Evolutionary conservation across 2,329 filamentous ascomycete species (phyloP).

Genomic region (Pseudohalonectria lignicola): DNA sequence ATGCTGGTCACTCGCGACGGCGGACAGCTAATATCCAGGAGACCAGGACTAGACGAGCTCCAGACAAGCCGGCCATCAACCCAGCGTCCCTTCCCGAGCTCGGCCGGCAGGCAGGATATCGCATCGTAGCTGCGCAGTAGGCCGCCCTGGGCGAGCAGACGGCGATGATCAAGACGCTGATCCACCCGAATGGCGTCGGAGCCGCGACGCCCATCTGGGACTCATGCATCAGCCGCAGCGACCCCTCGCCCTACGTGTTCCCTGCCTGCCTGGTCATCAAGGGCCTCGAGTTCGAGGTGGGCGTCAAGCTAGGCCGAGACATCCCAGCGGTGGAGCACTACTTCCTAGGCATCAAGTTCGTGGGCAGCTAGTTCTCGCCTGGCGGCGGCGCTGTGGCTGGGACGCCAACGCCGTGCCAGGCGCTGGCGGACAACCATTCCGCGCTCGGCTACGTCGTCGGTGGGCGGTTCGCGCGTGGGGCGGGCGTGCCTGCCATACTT

Average conservation of each 20-base stretch:
- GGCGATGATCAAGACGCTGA: neutral
- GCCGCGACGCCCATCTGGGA: slow-evolving; percentile 1
- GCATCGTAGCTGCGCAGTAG: neutral
- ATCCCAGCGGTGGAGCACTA: slow-evolving; percentile 1
- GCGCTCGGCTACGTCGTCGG: slow-evolving; percentile 1
- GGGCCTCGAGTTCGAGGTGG: slow-evolving; percentile 3
- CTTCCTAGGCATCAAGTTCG: slow-evolving; percentile 2
- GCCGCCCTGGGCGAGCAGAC: slow-evolving; percentile 1
- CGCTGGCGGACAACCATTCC: slow-evolving; percentile 1
- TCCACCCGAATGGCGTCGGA: neutral
- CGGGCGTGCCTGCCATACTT: no score
- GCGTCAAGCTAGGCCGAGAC: neutral
- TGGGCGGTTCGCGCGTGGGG: neutral
- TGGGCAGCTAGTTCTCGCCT: slow-evolving; percentile 1
- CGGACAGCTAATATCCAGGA: no score
- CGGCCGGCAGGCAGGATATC: neutral
- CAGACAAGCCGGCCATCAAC: no score
- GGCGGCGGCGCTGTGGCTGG: neutral
- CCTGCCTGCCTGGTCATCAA: neutral
- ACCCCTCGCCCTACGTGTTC: neutral
- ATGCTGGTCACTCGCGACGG: no score
- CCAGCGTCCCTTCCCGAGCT: neutral
- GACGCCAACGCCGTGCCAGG: neutral
- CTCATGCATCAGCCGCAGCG: slow-evolving; percentile 1
- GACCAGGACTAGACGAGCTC: no score